Percentiles rank a stretch among this genome's conserved stretches.
phyloP scores from a whole-genome alignment of 306 rosid genomes.

The Erythrophleum fordii region DNA sequence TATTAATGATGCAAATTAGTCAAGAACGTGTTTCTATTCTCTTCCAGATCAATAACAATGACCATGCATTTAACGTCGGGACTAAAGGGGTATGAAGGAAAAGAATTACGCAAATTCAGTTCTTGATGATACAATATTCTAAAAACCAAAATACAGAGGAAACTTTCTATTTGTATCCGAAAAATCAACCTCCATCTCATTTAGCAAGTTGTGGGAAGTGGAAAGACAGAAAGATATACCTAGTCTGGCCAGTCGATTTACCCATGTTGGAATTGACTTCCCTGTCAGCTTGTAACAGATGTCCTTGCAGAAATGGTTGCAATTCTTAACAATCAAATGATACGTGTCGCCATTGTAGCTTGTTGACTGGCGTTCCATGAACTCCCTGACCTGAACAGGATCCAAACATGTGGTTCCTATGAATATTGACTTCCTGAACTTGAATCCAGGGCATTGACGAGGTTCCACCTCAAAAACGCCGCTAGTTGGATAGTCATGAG shows the following conservation, averaged over 20 bases:
- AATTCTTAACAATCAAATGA: conserved; percentile 93
- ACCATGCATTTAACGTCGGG: too few species aligned
- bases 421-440: conserved; percentile 86
- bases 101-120: neutral
- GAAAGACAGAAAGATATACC: conserved; percentile 59
- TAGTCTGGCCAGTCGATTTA: conserved; percentile 89
- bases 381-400: conserved; percentile 82
- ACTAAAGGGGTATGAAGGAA: neutral
- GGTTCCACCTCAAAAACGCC: conserved; percentile 99
- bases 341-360: conserved; percentile 89
- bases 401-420: conserved; percentile 88
- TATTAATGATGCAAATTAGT: neutral
- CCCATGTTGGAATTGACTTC: conserved; percentile 96
- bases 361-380: conserved; percentile 80
- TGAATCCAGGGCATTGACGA: conserved; percentile 95
- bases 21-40: neutral
- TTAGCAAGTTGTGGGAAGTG: neutral
- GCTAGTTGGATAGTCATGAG: conserved; percentile 93
- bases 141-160: neutral
- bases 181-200: conserved; percentile 25
- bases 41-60: neutral
- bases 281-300: conserved; percentile 86
- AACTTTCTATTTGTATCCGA: neutral
- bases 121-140: neutral
- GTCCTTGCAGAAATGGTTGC: conserved; percentile 98